phyloP scores from a whole-genome alignment of 805 yeast species.

The Teunomyces panamensis region DNA sequence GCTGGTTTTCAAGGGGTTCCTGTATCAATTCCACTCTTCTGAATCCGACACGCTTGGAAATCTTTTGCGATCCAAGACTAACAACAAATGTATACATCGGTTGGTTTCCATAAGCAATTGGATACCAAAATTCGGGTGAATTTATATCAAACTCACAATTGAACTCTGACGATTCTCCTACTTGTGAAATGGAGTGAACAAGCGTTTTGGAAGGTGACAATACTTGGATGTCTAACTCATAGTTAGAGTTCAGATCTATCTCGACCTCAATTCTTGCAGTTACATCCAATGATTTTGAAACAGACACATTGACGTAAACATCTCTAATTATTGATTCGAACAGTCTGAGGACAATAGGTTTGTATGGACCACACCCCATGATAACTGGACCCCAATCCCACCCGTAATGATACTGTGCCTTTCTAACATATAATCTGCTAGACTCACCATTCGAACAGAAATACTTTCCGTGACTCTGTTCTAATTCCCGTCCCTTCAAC shows the following conservation, averaged over 20 bases:
- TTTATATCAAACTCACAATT: not conserved
- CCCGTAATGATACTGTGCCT: slow-evolving; percentile 54
- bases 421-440: slow-evolving; percentile 43
- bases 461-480: slow-evolving; percentile 24
- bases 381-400: slow-evolving; percentile 58
- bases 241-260: not conserved
- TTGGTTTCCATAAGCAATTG: not conserved
- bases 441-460: slow-evolving; percentile 43
- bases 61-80: not conserved
- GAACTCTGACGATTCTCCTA: not conserved
- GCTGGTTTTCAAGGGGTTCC: slow-evolving; percentile 9
- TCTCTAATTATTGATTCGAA: not conserved
- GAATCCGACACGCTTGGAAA: not conserved
- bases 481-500: slow-evolving; percentile 29
- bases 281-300: not conserved
- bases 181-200: not conserved
- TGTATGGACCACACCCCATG: slow-evolving; percentile 45
- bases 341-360: slow-evolving; percentile 28
- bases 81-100: slow-evolving; percentile 8
- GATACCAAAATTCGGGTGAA: not conserved
- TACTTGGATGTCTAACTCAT: not conserved
- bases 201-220: not conserved
- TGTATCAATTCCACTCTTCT: not conserved
- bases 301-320: not conserved
- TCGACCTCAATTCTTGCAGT: not conserved